Conservation (phyloP, 306 rosid genomes). For the Dryas drummondii region DNA sequence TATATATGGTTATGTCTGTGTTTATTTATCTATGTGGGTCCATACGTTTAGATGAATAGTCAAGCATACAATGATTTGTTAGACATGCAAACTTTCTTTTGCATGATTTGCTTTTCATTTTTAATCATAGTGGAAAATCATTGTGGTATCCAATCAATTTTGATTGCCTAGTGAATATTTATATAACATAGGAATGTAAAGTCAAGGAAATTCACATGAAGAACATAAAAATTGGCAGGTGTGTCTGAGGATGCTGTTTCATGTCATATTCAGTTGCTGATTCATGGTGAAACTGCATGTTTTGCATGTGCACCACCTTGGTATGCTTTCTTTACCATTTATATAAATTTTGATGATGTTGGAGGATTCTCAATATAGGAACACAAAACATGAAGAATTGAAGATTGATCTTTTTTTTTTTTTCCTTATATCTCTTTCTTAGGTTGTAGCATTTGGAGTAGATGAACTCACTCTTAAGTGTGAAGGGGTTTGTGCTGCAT, state of each 20-base stretch:
- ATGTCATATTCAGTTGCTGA: conserved; percentile 89
- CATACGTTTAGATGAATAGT: too few relatives aligned
- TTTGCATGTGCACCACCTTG: conserved; percentile 99
- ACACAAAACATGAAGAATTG: conserved; percentile 18
- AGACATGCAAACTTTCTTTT: too few relatives aligned
- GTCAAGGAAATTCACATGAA: too few relatives aligned
- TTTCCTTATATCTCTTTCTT: conserved; percentile 19
- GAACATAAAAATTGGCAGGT: too few relatives aligned
- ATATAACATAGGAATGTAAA: too few relatives aligned
- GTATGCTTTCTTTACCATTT: conserved; percentile 39
- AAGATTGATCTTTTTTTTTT: neutral
- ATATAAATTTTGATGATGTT: conserved; percentile 16
- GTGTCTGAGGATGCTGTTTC: conserved; percentile 99
- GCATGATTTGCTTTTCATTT: too few relatives aligned
- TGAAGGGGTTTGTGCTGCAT: conserved; percentile 99
- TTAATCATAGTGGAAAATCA: too few relatives aligned
- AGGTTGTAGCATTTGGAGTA: conserved; percentile 96
- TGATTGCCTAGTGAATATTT: too few relatives aligned
- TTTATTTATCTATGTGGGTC: too few relatives aligned
- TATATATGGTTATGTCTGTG: too few relatives aligned
- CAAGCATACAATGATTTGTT: too few relatives aligned
- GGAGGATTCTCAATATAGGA: conserved; percentile 12
- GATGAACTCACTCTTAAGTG: conserved; percentile 98
- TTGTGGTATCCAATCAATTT: too few relatives aligned
- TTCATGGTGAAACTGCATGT: conserved; percentile 98